These are phyloP conservation scores for Solanum pennellii DNA, from an alignment of 257 asterid species.

Conservation along the genomic window DNA sequence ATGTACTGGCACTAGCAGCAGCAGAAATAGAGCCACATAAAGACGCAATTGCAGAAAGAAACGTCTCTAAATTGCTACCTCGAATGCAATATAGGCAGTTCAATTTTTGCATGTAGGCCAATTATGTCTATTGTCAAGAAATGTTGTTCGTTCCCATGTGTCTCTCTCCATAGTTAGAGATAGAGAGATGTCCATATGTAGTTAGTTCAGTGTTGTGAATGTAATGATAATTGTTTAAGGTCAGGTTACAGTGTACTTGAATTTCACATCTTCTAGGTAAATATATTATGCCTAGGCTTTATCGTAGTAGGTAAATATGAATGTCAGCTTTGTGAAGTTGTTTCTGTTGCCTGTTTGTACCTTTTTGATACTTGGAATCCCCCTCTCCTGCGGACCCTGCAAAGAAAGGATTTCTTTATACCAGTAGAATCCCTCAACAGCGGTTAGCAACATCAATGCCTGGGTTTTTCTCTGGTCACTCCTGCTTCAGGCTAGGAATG, in stretches of 20 bases:
- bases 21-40: slow-evolving; percentile 18
- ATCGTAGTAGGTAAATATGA: not conserved
- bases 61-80: not conserved
- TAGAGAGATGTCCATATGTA: slow-evolving; percentile 1
- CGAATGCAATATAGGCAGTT: not conserved
- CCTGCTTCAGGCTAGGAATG: not conserved
- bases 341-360: not conserved
- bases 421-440: not conserved
- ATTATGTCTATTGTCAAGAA: not conserved
- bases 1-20: slow-evolving; percentile 26
- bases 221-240: not conserved
- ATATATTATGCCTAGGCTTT: not conserved
- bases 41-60: slow-evolving; percentile 10
- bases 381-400: not conserved
- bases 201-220: not conserved
- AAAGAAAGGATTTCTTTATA: not conserved
- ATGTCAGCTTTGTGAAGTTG: not conserved
- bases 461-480: not conserved
- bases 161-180: not conserved
- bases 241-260: not conserved
- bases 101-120: not conserved
- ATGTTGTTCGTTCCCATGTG: not conserved
- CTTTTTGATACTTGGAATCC: not conserved
- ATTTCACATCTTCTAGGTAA: not conserved
- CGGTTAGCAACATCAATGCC: not conserved